Evolutionary conservation across 2,329 filamentous ascomycete species (phyloP).

Genomic region (Ophiostoma sp.): DNA sequence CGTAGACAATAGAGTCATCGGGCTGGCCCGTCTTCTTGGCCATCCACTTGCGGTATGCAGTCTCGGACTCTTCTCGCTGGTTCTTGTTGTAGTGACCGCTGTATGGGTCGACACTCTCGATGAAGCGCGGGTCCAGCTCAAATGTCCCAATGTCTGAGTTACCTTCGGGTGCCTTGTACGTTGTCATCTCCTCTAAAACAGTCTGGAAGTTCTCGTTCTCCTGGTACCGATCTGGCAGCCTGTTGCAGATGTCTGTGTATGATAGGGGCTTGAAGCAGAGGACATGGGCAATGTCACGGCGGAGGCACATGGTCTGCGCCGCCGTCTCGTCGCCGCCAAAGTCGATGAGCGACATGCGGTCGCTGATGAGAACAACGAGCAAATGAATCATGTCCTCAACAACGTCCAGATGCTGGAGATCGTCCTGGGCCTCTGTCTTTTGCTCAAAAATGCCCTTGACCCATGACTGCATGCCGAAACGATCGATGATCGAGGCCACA

Average conservation of each 20-base stretch:
- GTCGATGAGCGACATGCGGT: conserved; percentile 71
- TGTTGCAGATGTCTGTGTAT: conserved; percentile 82
- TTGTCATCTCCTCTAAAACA: conserved; percentile 80
- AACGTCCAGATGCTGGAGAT: conserved; percentile 81
- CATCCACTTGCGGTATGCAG: conserved; percentile 78
- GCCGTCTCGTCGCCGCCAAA: conserved; percentile 58
- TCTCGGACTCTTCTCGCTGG: conserved; percentile 90
- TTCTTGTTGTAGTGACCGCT: conserved; percentile 96
- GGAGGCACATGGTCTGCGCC: conserved; percentile 65
- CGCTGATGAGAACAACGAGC: conserved; percentile 82
- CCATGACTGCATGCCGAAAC: conserved; percentile 85
- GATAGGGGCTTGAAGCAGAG: conserved; percentile 94
- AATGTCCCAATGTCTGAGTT: conserved; percentile 91
- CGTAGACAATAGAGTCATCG: conserved; percentile 79
- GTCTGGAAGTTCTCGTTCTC: conserved; percentile 84
- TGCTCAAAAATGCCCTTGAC: conserved; percentile 74
- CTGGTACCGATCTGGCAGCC: conserved; percentile 81
- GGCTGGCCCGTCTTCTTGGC: conserved; percentile 81
- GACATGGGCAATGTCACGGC: conserved; percentile 85
- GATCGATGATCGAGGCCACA: conserved; percentile 82
- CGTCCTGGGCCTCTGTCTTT: conserved; percentile 71
- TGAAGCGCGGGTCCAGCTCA: conserved; percentile 77
- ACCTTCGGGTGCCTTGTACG: conserved; percentile 84
- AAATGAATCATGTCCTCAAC: conserved; percentile 95
- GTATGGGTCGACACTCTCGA: conserved; percentile 89